Conservation (phyloP, 2,329 filamentous ascomycete genomes). For the Neopestalotiopsis clavispora region DNA sequence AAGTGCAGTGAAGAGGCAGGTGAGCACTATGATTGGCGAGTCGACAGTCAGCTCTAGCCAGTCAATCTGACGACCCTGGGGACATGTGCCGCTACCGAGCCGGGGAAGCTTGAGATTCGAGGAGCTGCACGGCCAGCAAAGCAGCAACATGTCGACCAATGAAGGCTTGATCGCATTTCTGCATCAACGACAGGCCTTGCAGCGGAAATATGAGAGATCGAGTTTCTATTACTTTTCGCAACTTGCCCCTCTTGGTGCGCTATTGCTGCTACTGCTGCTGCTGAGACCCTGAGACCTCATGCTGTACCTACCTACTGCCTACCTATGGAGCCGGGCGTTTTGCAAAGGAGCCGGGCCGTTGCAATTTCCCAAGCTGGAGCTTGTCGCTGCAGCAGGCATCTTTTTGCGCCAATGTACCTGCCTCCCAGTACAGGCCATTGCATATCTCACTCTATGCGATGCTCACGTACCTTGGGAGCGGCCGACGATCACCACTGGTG, state of each 20-base stretch:
- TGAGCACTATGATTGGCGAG: constrained; percentile 37
- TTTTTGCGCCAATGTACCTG: background rate
- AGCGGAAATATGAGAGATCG: constrained; percentile 7
- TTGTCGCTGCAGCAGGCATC: too few relatives aligned
- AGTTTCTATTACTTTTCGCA: background rate
- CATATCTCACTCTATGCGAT: background rate
- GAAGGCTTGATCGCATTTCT: constrained; percentile 22
- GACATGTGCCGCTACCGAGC: constrained; percentile 21
- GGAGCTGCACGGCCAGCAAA: constrained; percentile 32
- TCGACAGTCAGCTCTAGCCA: constrained; percentile 31
- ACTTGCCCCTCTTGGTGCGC: background rate
- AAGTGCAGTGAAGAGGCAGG: constrained; percentile 24
- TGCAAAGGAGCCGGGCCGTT: too few relatives aligned
- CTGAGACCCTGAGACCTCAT: background rate
- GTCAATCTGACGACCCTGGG: constrained; percentile 29
- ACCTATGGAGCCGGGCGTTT: too few relatives aligned
- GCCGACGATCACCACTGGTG: background rate
- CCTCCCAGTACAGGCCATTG: background rate
- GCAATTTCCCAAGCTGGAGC: too few relatives aligned
- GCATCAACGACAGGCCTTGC: constrained; percentile 23
- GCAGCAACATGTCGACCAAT: constrained; percentile 30
- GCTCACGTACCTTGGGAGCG: background rate
- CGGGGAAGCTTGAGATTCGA: constrained; percentile 24
- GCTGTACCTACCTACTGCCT: too few relatives aligned
- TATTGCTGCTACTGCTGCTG: background rate